These are phyloP conservation scores for Dillenia turbinata DNA, from an alignment of 164 flowering plant genomes.

Conservation along the genomic window DNA sequence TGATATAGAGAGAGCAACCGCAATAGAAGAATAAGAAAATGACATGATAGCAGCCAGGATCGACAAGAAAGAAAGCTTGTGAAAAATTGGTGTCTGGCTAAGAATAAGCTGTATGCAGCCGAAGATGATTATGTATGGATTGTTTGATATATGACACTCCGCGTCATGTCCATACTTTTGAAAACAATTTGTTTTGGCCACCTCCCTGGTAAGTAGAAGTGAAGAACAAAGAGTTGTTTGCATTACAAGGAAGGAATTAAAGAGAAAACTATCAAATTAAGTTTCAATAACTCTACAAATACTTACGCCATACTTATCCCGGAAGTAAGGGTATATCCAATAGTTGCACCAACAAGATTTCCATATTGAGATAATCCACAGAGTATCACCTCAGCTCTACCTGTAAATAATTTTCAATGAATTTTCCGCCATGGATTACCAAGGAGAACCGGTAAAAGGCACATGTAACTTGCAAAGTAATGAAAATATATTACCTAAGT, in stretches of 20 bases:
- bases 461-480: too few species aligned
- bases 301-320: slow-evolving; percentile 39
- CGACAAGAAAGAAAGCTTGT: slow-evolving; percentile 57
- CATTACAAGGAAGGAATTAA: too few species aligned
- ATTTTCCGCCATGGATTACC: too few species aligned
- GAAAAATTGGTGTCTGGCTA: slow-evolving; percentile 59
- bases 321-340: slow-evolving; percentile 37
- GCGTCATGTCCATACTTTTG: slow-evolving; percentile 38
- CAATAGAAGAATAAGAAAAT: slow-evolving; percentile 58
- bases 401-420: neutral
- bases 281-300: too few species aligned
- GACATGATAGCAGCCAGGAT: slow-evolving; percentile 67
- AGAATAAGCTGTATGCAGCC: slow-evolving; percentile 36
- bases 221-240: too few species aligned
- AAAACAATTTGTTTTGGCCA: slow-evolving; percentile 44
- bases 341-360: slow-evolving; percentile 25
- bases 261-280: too few species aligned
- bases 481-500: slow-evolving; percentile 6
- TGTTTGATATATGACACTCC: slow-evolving; percentile 32
- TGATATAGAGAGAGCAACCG: slow-evolving; percentile 52
- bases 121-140: slow-evolving; percentile 39
- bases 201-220: slow-evolving; percentile 34
- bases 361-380: slow-evolving; percentile 31
- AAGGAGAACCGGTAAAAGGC: too few species aligned
- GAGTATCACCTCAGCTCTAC: slow-evolving; percentile 14